Base-by-base conservation (phyloP, 805 yeast genomes). In the Barnettozyma sp. region DNA sequence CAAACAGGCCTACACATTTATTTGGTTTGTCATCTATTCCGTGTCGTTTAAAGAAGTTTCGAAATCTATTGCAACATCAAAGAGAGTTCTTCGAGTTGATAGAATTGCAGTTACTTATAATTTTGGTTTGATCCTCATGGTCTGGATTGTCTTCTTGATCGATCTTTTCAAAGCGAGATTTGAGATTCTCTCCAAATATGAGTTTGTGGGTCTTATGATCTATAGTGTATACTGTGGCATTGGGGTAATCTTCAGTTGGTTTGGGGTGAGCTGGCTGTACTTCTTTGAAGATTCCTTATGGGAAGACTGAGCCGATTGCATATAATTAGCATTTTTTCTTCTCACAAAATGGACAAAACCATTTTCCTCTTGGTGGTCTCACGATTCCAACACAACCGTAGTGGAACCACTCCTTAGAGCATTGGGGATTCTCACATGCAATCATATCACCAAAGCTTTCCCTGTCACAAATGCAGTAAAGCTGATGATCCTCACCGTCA, bases 241-340 rank as follows among this genome's bases (percentile, higher is more conserved):
- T 13, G 99, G 98, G 4, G 76, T 92, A 6, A 65, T 88, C 7
- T 69, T 84, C 30, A 76, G 94, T 33, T 92, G 95, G 94, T 71
- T 81, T 44, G 92, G 94, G 7, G 72, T 87, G 46, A 77, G 83
- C 41, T 88, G 95, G 95, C 62, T 83, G 36, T 88, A 84, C 53
- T 84, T 86, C 56, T 76, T 84, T 37, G 88, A 82, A 53, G 95
- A 86, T 49, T 66, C 73, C 6, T 64, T 82, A 3, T 80, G 87
- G 86, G 62, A 36, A 8, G 41, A 45, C 13, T 32, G 33, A 7
- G 30, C 19, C 16, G 43, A 43, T 29, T 9, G 7, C 33, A 19
- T 35, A 5, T 14, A 8, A 4, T 26, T 22, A n/a, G 14, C 11
- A 18, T 13, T 9, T 18, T 36, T 36, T 31, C 33, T 41, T 40